Conservation (phyloP, 257 asterid genomes). For the Lithospermum erythrorhizon region DNA sequence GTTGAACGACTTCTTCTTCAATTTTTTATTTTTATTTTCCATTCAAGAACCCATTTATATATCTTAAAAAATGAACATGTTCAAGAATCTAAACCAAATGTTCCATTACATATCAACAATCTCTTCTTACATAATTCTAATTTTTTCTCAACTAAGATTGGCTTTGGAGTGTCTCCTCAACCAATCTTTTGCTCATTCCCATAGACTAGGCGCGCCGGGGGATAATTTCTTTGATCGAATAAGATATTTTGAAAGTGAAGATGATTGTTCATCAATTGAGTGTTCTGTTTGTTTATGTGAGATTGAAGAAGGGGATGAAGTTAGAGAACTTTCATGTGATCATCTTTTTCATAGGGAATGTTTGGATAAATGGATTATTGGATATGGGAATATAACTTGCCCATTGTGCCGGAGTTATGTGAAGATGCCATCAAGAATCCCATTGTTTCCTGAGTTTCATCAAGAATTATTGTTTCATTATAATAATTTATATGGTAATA, state of each 20-base stretch:
- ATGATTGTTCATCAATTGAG: neutral
- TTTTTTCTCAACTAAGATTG: slow-evolving; percentile 8
- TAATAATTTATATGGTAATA: neutral
- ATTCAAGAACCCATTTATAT: neutral
- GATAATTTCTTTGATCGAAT: neutral
- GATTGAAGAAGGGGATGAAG: slow-evolving; percentile 21
- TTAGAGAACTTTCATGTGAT: slow-evolving; percentile 22
- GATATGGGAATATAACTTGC: slow-evolving; percentile 15
- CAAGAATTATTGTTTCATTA: slow-evolving; percentile 11
- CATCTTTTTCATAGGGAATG: slow-evolving; percentile 26
- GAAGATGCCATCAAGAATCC: slow-evolving; percentile 3
- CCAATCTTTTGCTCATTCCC: slow-evolving; percentile 13
- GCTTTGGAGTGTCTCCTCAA: slow-evolving; percentile 15
- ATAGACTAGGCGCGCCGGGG: neutral
- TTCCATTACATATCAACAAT: neutral
- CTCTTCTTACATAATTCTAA: slow-evolving; percentile 3
- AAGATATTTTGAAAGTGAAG: slow-evolving; percentile 5
- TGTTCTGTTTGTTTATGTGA: slow-evolving; percentile 14
- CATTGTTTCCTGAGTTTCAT: neutral
- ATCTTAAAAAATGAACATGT: neutral
- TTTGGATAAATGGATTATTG: slow-evolving; percentile 22
- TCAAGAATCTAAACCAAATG: neutral
- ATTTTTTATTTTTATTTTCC: neutral
- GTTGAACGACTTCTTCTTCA: neutral
- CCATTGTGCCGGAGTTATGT: slow-evolving; percentile 18